Evolutionary conservation across 208 protist species (phyloP).

Genomic region (Willaertia magna): DNA sequence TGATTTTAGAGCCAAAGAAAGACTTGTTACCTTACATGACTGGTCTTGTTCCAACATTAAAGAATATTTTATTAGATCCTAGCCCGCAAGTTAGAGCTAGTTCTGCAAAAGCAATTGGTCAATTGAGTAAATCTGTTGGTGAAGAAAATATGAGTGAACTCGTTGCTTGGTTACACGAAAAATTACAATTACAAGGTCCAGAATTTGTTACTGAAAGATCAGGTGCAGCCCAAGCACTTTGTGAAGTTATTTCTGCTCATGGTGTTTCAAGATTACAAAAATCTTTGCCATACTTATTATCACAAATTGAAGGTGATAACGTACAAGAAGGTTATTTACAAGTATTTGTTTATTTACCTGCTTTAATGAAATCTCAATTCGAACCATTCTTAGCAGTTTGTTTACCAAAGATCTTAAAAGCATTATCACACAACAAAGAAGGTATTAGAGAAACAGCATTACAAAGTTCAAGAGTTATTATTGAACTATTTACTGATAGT

Average conservation of each 20-base stretch:
- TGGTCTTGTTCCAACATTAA: slow-evolving; percentile 59
- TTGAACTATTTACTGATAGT: slow-evolving; percentile 41
- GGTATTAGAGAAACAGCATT: slow-evolving; percentile 65
- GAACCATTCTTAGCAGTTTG: slow-evolving; percentile 63
- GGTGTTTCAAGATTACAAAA: not conserved
- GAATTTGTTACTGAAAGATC: slow-evolving; percentile 62
- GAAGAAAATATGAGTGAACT: slow-evolving; percentile 50
- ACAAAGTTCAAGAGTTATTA: slow-evolving; percentile 64
- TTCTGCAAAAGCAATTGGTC: slow-evolving; percentile 62
- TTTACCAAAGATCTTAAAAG: slow-evolving; percentile 68
- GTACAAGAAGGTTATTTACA: slow-evolving; percentile 76
- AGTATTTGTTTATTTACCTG: slow-evolving; percentile 72
- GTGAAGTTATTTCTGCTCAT: slow-evolving; percentile 44
- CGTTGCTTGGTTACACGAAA: slow-evolving; percentile 47
- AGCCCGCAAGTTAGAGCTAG: slow-evolving; percentile 58
- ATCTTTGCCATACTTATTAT: slow-evolving; percentile 2
- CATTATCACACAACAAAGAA: slow-evolving; percentile 70
- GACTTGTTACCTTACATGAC: slow-evolving; percentile 57
- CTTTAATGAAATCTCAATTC: slow-evolving; percentile 44
- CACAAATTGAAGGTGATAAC: slow-evolving; percentile 25
- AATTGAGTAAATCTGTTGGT: slow-evolving; percentile 51
- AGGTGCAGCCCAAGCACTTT: slow-evolving; percentile 70
- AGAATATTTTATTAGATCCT: slow-evolving; percentile 66
- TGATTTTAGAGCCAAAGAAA: slow-evolving; percentile 33
- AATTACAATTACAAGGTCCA: slow-evolving; percentile 48